Evolutionary conservation across 495 filamentous ascomycete genomes (phyloP), one percentile per base, ranked within the genome.

Genomic region (Penicillium macrosclerotiorum): DNA sequence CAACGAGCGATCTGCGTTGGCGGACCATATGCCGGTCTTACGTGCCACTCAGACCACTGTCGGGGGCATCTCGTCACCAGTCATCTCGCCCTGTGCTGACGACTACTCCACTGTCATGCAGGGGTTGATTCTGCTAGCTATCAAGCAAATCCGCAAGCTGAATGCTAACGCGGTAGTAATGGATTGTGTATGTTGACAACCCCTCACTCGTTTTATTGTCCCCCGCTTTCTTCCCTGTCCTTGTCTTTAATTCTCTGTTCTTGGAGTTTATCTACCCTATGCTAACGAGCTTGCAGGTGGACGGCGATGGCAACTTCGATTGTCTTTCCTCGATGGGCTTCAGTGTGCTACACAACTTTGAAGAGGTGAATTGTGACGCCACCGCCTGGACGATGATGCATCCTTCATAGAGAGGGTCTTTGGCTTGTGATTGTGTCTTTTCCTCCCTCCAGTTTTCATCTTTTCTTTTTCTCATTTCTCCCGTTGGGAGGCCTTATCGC

Each of bases 51-150:
- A 72, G 35, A 62, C 77, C 11, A 60, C 68, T 4, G 65, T 68
- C 4, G 89, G 87, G 13, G 90, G 88, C 17, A 88, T 95, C 39
- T 83, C 91, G 5, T 88, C 86, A 7, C 89, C 88, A 0, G 78
- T 93, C 4, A 85, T 92, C 29, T 82, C 84, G 18, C 79, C 82
- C 1, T 78, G 76, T 12, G 78, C 81, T 1, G 79, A 81, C 8
- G 85, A 90, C 54, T 82, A 82, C 42, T 82, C 83, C 9, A 83
- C 75, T 0, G 64, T 93, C 25, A 68, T 95, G 54, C 89, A 95
- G 67, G 89, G 88, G 0, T 67, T 95, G 47, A 84, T 90, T 8
- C 65, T 94, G 42, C 74, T 94, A 59, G 90, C 86, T 3, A 83
- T 94, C 56, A 79, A 83, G 49, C 88, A 93, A 70, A 84, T 88